Evolutionary conservation across 192 early-diverging fungal species (phyloP).

Genomic region (Linnemannia exigua): DNA sequence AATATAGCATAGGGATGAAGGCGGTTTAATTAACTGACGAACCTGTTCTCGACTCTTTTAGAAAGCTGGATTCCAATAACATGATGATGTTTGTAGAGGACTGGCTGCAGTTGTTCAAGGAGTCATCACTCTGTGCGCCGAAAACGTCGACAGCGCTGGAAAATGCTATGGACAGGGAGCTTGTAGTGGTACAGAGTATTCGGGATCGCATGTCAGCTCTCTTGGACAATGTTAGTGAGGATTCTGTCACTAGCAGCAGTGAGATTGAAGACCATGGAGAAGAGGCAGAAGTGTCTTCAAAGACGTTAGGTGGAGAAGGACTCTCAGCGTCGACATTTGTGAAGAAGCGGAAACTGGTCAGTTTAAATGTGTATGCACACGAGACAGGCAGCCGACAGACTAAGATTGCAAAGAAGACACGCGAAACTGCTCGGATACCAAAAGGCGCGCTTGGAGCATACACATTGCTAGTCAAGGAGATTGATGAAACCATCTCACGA

Average conservation of each 20-base stretch:
- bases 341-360: slow-evolving; percentile 50
- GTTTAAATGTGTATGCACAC: slow-evolving; percentile 49
- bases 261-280: slow-evolving; percentile 32
- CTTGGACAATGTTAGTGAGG: slow-evolving; percentile 45
- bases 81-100: slow-evolving; percentile 55
- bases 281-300: neutral
- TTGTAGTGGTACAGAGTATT: slow-evolving; percentile 30
- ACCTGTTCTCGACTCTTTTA: slow-evolving; percentile 3
- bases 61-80: slow-evolving; percentile 52
- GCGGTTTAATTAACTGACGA: too few species aligned
- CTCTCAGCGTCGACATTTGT: too few species aligned
- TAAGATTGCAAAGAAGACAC: slow-evolving; percentile 55
- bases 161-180: slow-evolving; percentile 23
- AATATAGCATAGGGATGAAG: too few species aligned
- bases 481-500: slow-evolving; percentile 30
- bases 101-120: slow-evolving; percentile 29
- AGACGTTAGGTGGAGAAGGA: neutral
- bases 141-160: neutral
- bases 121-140: neutral
- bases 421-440: slow-evolving; percentile 57
- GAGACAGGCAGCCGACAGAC: slow-evolving; percentile 55
- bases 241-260: slow-evolving; percentile 41
- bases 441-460: slow-evolving; percentile 54
- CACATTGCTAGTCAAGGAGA: slow-evolving; percentile 44
- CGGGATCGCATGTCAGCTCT: slow-evolving; percentile 29